Percentiles rank a stretch among this genome's conserved stretches.
These are phyloP conservation scores for Camellia oleifera DNA, from an alignment of 179 eudicot species.

Conservation along the genomic window DNA sequence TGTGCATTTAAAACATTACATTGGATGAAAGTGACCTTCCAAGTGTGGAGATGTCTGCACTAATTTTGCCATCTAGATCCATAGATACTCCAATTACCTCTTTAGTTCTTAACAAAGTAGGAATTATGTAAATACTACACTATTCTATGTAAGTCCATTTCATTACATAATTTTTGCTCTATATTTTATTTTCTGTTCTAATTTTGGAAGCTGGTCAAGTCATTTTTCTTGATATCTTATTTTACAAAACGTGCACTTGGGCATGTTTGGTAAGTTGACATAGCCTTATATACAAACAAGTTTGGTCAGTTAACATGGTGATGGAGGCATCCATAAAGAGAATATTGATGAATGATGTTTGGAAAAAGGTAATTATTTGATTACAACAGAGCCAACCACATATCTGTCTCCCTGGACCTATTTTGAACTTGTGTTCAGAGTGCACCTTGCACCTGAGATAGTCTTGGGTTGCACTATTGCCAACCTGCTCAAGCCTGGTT, in stretches of 20 bases:
- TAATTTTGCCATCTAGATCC: slow-evolving; percentile 9
- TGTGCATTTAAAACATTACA: not conserved
- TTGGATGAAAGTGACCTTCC: not conserved
- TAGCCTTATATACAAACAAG: not conserved
- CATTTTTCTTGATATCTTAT: not conserved
- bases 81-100: not conserved
- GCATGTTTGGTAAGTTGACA: not conserved
- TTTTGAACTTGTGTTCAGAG: not conserved
- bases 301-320: not conserved
- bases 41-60: not conserved
- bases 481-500: not conserved
- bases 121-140: not conserved
- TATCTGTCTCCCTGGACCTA: not conserved
- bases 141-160: not conserved
- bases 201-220: not conserved
- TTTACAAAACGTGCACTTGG: not conserved
- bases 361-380: not conserved
- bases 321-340: not conserved
- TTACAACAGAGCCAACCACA: not conserved
- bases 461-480: not conserved
- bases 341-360: not conserved
- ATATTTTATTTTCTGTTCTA: not conserved
- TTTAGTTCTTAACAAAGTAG: not conserved
- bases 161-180: not conserved
- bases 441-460: not conserved